Percentiles rank a stretch among this genome's conserved stretches.
Evolutionary conservation across 306 rosid genomes (phyloP).

Genomic region (Echinosophora koreensis): DNA sequence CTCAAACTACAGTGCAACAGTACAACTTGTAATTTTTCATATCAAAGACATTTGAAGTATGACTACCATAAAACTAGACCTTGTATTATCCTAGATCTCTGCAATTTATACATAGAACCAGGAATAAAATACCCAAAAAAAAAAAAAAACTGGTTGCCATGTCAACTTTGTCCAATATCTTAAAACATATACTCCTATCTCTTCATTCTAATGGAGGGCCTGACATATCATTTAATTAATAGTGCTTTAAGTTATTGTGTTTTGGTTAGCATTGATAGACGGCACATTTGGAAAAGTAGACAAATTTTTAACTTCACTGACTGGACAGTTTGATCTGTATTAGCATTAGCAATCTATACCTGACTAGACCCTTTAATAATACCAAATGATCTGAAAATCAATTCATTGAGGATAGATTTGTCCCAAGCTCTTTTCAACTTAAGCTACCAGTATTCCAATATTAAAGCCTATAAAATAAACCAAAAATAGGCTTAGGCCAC

Average conservation of each 20-base stretch:
- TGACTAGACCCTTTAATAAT: conserved; percentile 13
- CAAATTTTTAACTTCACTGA: not conserved
- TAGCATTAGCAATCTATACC: not conserved
- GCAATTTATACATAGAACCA: not conserved
- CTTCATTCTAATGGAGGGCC: not conserved
- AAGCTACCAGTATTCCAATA: conserved; percentile 29
- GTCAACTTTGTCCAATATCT: conserved; percentile 13
- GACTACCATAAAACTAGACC: conserved; percentile 24
- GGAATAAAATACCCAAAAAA: not conserved
- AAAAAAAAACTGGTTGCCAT: not conserved
- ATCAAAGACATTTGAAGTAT: conserved; percentile 30
- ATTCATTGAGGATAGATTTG: not conserved
- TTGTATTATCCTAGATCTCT: not conserved
- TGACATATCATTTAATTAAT: not conserved
- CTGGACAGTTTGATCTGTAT: not conserved
- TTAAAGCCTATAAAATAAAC: not conserved
- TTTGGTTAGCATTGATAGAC: not conserved
- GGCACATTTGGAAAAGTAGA: not conserved
- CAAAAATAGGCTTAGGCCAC: not conserved
- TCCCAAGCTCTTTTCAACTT: conserved; percentile 31
- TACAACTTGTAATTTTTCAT: conserved; percentile 30
- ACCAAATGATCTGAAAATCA: conserved; percentile 27
- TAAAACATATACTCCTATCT: not conserved
- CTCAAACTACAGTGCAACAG: conserved; percentile 42
- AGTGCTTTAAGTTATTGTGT: not conserved